Evolutionary conservation across 2,329 filamentous ascomycete species (phyloP), one percentile per base, ranked within the genome.

Genomic region (Fusarium devonianum): DNA sequence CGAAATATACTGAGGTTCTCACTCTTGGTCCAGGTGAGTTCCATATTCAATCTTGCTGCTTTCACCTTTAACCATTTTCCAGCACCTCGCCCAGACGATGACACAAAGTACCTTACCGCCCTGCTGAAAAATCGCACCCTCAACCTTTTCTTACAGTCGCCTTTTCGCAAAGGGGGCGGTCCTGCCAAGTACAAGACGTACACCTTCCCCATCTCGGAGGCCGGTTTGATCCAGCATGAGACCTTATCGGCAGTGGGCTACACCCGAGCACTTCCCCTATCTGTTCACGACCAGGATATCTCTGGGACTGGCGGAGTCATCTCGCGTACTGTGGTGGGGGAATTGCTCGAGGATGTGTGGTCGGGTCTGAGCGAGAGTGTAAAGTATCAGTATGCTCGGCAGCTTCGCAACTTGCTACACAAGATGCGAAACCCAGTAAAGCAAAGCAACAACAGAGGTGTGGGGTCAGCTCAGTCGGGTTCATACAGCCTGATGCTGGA

Each of bases 291-390:
- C 16, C 26, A 49, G 8, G 39, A 45, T 22, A 49, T 44, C 4
- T 33, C 37, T 9, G 14, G 23, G 7, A 32, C 36, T 13, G 37
- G 44, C 11, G 57, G 40, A 12, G 25, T 28, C 4, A 52, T 63
- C 16, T 32, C 22, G 4, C 55, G 38, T 9, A 44, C 37, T 8
- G 40, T 60, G 2, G 43, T 55, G 22, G 69, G 69, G 7, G 50
- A 62, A 30, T 37, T 69, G 9, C 52, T 71, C 9, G 67, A 71
- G 30, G 62, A 66, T 10, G 18, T 67, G 5, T 71, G 69, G 69
- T 37, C 45, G 5, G 45, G 14, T 2, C 44, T 71, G 14, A 47
- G 48, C 6, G 43, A 58, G 5, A 17, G 40, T 7, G 28, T 53
- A 22, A 71, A 70, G 47, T 59, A 48, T 18, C 13, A 43, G n/a